phyloP scores from a whole-genome alignment of 2,329 filamentous ascomycete genomes.

The Fusarium beomiforme region DNA sequence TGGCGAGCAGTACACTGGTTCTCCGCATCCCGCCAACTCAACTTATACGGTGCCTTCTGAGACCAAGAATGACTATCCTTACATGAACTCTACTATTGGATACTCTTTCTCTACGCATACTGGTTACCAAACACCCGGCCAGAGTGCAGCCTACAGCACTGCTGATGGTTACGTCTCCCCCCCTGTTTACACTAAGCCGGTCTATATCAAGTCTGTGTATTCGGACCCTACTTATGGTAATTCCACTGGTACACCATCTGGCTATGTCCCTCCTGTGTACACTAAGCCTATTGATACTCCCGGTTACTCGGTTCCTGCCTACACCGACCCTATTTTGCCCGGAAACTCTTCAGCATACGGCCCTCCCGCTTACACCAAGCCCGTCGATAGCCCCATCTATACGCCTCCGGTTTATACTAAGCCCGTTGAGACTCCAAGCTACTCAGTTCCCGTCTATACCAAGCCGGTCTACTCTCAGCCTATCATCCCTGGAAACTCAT shows the following conservation, averaged over 20 bases:
- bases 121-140: constrained; percentile 4
- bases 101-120: constrained; percentile 13
- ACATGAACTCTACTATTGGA: constrained; percentile 30
- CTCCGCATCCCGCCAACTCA: constrained; percentile 22
- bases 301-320: constrained; percentile 14
- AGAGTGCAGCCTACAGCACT: constrained; percentile 12
- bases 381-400: constrained; percentile 3
- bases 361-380: constrained; percentile 18
- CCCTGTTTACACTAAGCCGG: constrained; percentile 22
- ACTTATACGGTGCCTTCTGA: constrained; percentile 10
- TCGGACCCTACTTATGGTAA: constrained; percentile 15
- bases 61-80: constrained; percentile 21
- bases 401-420: constrained; percentile 16
- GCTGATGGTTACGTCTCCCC: constrained; percentile 10
- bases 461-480: constrained; percentile 1
- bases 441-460: constrained; percentile 24
- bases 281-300: constrained; percentile 19
- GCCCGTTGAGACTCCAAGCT: background rate
- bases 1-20: constrained; percentile 9
- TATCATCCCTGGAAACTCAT: constrained; percentile 17
- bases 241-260: constrained; percentile 20
- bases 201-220: constrained; percentile 18
- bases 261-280: constrained; percentile 15
- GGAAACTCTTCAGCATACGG: constrained; percentile 7
- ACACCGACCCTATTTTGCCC: constrained; percentile 12